Evolutionary conservation across 2,329 filamentous ascomycete species (phyloP).

Genomic region (Dothistroma pini): DNA sequence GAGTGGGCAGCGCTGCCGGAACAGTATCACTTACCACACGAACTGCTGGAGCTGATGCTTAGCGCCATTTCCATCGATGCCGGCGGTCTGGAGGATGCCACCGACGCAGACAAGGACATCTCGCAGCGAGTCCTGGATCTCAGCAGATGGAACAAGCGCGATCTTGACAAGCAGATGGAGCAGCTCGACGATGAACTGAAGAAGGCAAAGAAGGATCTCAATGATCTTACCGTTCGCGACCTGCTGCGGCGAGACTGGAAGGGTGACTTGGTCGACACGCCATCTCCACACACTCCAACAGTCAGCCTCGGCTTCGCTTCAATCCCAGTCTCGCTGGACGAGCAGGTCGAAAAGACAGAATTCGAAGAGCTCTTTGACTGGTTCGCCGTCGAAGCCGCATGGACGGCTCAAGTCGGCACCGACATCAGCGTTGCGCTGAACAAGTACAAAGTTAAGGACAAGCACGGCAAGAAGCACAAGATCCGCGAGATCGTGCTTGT

Average conservation of each 20-base stretch:
- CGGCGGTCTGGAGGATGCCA: slow-evolving; percentile 39
- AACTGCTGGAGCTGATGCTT: slow-evolving; percentile 48
- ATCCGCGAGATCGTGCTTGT: slow-evolving; percentile 47
- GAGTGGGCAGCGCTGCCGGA: slow-evolving; percentile 43
- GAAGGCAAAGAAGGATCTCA: slow-evolving; percentile 44
- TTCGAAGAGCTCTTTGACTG: slow-evolving; percentile 48
- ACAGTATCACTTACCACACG: slow-evolving; percentile 49
- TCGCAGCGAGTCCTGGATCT: slow-evolving; percentile 41
- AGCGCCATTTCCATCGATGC: slow-evolving; percentile 48
- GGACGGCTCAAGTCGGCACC: slow-evolving; percentile 45
- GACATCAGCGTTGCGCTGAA: slow-evolving; percentile 46
- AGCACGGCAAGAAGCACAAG: slow-evolving; percentile 42
- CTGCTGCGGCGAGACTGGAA: slow-evolving; percentile 49
- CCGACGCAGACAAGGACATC: slow-evolving; percentile 39
- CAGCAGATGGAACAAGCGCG: slow-evolving; percentile 41
- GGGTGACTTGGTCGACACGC: slow-evolving; percentile 46
- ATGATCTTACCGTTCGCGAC: slow-evolving; percentile 42
- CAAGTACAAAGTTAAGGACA: slow-evolving; percentile 44
- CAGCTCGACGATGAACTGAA: slow-evolving; percentile 41
- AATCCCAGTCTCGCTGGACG: slow-evolving; percentile 46
- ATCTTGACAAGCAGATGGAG: slow-evolving; percentile 43
- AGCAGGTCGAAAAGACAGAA: slow-evolving; percentile 46
- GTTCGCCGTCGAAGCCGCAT: slow-evolving; percentile 49
- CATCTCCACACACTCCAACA: slow-evolving; percentile 45
- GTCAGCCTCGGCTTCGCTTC: slow-evolving; percentile 47